Percentiles rank a stretch among this genome's conserved stretches.
Conservation (phyloP, 805 yeast genomes). For the Saturnispora halmiae region DNA sequence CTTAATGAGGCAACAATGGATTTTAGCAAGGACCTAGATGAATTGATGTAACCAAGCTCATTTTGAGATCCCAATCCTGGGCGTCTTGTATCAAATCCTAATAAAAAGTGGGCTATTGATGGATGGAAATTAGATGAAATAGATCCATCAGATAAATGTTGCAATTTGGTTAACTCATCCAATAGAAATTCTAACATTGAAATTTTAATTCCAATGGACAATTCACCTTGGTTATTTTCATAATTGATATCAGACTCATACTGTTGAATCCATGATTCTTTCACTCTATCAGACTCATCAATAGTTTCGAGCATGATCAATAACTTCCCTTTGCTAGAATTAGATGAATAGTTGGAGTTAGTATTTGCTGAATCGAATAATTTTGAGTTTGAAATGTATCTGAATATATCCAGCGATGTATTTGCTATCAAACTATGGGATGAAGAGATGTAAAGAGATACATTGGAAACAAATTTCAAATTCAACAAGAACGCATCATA, state of each 20-base stretch:
- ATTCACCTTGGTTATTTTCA: constrained; percentile 18
- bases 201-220: constrained; percentile 41
- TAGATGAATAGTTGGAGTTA: constrained; percentile 10
- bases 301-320: constrained; percentile 64
- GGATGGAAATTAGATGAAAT: constrained; percentile 20
- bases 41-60: constrained; percentile 41
- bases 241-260: constrained; percentile 37
- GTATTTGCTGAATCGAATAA: constrained; percentile 30
- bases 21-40: constrained; percentile 47
- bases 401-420: constrained; percentile 44
- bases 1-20: constrained; percentile 43
- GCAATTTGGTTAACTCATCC: constrained; percentile 32
- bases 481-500: constrained; percentile 65
- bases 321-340: constrained; percentile 43
- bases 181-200: constrained; percentile 51
- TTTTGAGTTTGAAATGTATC: constrained; percentile 35
- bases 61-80: constrained; percentile 35
- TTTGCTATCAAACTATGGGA: constrained; percentile 42
- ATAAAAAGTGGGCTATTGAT: constrained; percentile 60
- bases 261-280: constrained; percentile 64
- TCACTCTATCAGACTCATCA: constrained; percentile 69
- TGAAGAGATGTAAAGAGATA: constrained; percentile 67
- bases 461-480: constrained; percentile 61
- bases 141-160: neutral
- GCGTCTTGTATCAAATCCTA: constrained; percentile 58